Evolutionary conservation across 768 basidiomycete species (phyloP).

Genomic region (Lactarius trivialis): DNA sequence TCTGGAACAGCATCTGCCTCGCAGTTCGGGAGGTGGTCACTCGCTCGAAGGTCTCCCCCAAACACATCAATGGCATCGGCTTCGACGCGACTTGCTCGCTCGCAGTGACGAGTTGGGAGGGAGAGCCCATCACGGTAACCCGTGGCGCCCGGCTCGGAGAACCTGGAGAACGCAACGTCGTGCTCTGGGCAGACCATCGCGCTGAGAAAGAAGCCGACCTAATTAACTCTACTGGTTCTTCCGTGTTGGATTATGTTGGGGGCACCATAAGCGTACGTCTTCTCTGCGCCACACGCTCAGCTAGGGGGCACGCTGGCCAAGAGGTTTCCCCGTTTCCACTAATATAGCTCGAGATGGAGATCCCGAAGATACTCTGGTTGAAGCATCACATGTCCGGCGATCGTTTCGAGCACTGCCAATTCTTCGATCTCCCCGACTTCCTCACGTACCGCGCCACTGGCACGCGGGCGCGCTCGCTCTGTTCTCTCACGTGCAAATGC

Average conservation of each 20-base stretch:
- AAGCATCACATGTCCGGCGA: constrained; percentile 76
- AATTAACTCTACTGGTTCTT: constrained; percentile 79
- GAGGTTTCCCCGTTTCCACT: not conserved
- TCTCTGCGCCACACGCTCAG: not conserved
- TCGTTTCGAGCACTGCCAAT: constrained; percentile 69
- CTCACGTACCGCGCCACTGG: constrained; percentile 89
- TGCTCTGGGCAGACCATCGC: constrained; percentile 96
- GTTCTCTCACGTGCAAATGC: constrained; percentile 95
- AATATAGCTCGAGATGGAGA: constrained; percentile 89
- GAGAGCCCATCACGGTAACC: constrained; percentile 69
- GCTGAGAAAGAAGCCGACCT: constrained; percentile 86
- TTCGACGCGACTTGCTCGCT: constrained; percentile 97
- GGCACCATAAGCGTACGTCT: constrained; percentile 82
- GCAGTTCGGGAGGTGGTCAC: constrained; percentile 59
- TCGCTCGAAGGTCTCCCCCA: constrained; percentile 47
- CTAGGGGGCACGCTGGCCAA: not conserved
- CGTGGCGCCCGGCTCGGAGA: constrained; percentile 57
- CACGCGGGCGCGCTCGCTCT: constrained; percentile 67
- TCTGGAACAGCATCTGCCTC: constrained; percentile 67
- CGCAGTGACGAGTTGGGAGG: constrained; percentile 72
- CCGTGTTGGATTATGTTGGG: constrained; percentile 91
- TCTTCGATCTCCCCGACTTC: constrained; percentile 92
- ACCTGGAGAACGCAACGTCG: constrained; percentile 72
- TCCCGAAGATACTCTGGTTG: constrained; percentile 96
- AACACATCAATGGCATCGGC: constrained; percentile 75